phyloP scores from a whole-genome alignment of 306 rosid species.

The Prunus dulcis region DNA sequence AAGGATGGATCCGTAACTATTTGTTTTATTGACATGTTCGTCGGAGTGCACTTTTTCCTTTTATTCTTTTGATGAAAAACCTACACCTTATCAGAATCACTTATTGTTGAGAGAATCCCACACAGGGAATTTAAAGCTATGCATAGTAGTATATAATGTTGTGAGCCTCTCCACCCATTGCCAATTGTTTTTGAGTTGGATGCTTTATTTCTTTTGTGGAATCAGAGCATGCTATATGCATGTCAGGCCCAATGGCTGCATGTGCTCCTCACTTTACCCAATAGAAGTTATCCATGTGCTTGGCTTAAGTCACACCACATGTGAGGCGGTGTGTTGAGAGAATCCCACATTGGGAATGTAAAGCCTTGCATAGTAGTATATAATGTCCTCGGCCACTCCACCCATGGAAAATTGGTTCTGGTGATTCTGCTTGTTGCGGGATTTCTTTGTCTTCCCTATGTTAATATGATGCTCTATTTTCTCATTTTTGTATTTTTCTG shows the following conservation, averaged over 20 bases:
- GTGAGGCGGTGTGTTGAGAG: not conserved
- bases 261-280: not conserved
- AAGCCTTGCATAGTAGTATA: not conserved
- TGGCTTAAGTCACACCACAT: not conserved
- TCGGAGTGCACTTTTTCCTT: not conserved
- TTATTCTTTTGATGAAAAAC: not conserved
- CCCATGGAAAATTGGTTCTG: not conserved
- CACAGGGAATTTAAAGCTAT: too few species aligned
- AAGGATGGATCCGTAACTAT: not conserved
- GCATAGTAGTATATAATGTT: not conserved
- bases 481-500: slow-evolving; percentile 4
- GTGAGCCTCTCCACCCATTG: not conserved
- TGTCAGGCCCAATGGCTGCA: not conserved
- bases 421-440: not conserved
- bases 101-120: not conserved
- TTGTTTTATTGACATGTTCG: not conserved
- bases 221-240: not conserved
- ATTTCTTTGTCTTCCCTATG: not conserved
- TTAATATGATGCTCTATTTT: slow-evolving; percentile 20
- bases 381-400: not conserved
- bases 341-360: not conserved
- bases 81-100: not conserved
- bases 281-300: not conserved
- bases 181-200: not conserved
- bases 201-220: not conserved